Evolutionary conservation across 2,329 filamentous ascomycete species (phyloP), one percentile per base, ranked within the genome.

Genomic region (Acrodontium crateriforme): DNA sequence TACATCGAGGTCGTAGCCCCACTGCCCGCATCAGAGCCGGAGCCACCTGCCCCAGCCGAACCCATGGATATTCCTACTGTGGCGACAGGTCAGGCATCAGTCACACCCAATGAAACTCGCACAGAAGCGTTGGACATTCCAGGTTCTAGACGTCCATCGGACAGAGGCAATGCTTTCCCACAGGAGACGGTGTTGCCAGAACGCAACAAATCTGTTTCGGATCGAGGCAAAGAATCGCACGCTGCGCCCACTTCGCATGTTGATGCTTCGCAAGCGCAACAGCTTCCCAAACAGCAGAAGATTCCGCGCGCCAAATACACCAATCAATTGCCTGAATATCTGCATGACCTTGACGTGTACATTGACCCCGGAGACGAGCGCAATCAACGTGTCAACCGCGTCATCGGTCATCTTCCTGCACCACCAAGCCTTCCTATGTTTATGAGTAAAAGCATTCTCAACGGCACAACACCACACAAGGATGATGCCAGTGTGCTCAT

Each of bases 401-500:
- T 81, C 16, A 33, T 78, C 84, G 29, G 73, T 78, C 40, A 82
- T 45, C 65, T 87, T n/a, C 74, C 83, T 1, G 74, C 74, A 14
- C 87, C 89, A 4, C 89, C 89, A 1, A 75, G 71, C 40, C 65
- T 98, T 24, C 89, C 89, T 1, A 74, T 89, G 26, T 95, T 95
- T 59, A 61, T 98, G 27, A 81, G 78, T 42, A 93, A 93, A 59
- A 89, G 85, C 17, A 94, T 98, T 34, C 60, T 98, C 40, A 98
- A 98, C 53, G 81, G 81, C 26, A 77, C 75, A 2, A 84, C 82
- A 15, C 75, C 87, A 5, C 83, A 93, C 67, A 95, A 95, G 62
- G 89, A 98, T 52, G 89, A 98, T 57, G 93, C 87, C 55, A 94
- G 85, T 57, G 89, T 98, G 36, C 62, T 98, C 38, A 89, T 83